Evolutionary conservation across 768 basidiomycete genomes (phyloP).

Genomic region (Gymnopilus dilepis): DNA sequence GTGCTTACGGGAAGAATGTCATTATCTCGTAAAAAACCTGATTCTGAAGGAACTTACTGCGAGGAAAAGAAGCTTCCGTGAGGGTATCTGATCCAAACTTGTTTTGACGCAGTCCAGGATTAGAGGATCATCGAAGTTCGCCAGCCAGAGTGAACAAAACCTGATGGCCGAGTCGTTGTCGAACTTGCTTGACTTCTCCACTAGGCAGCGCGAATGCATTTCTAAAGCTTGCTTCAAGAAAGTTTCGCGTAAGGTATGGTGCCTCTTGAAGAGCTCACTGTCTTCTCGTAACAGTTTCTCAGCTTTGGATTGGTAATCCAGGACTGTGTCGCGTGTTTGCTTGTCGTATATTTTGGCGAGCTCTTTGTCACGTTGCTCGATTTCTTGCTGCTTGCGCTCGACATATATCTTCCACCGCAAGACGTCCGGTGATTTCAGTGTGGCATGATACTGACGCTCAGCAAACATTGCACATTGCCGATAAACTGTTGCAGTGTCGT

Average conservation of each 20-base stretch:
- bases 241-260: slow-evolving; percentile 54
- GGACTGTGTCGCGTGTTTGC: slow-evolving; percentile 17
- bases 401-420: slow-evolving; percentile 72
- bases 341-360: slow-evolving; percentile 26
- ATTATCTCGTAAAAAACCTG: neutral
- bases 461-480: slow-evolving; percentile 89
- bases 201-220: slow-evolving; percentile 85
- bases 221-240: slow-evolving; percentile 80
- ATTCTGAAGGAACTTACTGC: slow-evolving; percentile 45
- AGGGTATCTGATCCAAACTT: slow-evolving; percentile 69
- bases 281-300: slow-evolving; percentile 48
- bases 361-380: slow-evolving; percentile 55
- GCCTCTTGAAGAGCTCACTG: slow-evolving; percentile 54
- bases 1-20: slow-evolving; percentile 47
- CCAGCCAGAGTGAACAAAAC: slow-evolving; percentile 91
- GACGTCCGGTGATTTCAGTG: slow-evolving; percentile 71
- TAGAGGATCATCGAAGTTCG: slow-evolving; percentile 72
- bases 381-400: slow-evolving; percentile 74
- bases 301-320: slow-evolving; percentile 38
- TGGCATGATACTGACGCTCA: slow-evolving; percentile 81
- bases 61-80: slow-evolving; percentile 89
- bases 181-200: slow-evolving; percentile 69
- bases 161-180: slow-evolving; percentile 83
- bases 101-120: slow-evolving; percentile 46
- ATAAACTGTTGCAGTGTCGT: slow-evolving; percentile 63